phyloP scores from a whole-genome alignment of 768 basidiomycete genomes.

The Leucocoprinus sp. region DNA sequence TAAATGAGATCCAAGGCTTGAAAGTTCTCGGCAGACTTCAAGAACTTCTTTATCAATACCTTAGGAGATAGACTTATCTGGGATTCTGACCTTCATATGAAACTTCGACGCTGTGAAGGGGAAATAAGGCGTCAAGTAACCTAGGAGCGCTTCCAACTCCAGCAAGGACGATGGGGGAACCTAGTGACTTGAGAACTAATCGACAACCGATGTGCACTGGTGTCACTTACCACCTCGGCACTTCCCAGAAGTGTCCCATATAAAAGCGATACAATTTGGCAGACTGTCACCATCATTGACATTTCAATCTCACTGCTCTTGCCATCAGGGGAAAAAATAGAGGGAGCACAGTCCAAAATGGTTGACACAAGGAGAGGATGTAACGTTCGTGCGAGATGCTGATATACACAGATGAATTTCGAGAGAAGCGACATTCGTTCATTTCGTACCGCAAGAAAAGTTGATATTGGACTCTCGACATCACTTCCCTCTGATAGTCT shows the following conservation, averaged over 20 bases:
- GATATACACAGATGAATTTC: background rate
- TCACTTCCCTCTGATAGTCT: background rate
- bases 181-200: conserved; percentile 11
- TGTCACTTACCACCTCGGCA: conserved; percentile 27
- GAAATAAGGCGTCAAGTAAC: conserved; percentile 77
- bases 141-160: conserved; percentile 52
- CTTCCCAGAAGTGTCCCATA: conserved; percentile 50
- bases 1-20: conserved; percentile 70
- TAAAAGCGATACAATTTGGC: conserved; percentile 48
- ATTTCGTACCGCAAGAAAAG: conserved; percentile 9
- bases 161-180: conserved; percentile 23
- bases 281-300: conserved; percentile 48
- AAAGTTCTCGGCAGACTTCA: conserved; percentile 54
- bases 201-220: background rate
- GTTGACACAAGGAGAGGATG: conserved; percentile 74
- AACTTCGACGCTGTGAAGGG: conserved; percentile 50
- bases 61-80: background rate
- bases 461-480: background rate
- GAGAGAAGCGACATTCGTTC: background rate
- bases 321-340: conserved; percentile 66
- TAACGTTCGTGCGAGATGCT: conserved; percentile 70
- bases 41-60: conserved; percentile 3
- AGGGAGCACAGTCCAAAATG: conserved; percentile 81
- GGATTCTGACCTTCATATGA: conserved; percentile 47
- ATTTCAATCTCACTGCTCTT: conserved; percentile 52